Conservation (phyloP, 495 filamentous ascomycete genomes). For the Lepraria neglecta region DNA sequence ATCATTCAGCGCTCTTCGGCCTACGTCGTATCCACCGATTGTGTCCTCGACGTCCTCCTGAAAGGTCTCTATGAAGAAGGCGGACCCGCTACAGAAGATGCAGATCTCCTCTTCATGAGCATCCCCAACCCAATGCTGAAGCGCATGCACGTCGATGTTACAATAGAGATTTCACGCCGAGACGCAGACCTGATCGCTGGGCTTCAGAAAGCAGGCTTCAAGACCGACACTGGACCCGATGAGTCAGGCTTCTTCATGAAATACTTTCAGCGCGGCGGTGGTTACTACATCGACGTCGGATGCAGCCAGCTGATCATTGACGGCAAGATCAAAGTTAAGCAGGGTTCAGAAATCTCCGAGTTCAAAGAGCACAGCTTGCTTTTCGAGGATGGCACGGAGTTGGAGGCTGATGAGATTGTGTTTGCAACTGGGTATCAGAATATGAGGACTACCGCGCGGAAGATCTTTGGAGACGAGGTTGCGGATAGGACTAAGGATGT, state of each 20-base stretch:
- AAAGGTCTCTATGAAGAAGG: slow-evolving; percentile 57
- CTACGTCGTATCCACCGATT: slow-evolving; percentile 56
- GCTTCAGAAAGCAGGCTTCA: slow-evolving; percentile 44
- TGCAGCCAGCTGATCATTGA: slow-evolving; percentile 57
- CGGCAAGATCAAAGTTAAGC: slow-evolving; percentile 70
- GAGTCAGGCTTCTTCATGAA: slow-evolving; percentile 63
- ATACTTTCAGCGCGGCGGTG: slow-evolving; percentile 68
- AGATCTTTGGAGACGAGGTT: slow-evolving; percentile 64
- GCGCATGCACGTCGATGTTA: slow-evolving; percentile 44
- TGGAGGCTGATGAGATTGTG: slow-evolving; percentile 74
- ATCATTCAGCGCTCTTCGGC: slow-evolving; percentile 75
- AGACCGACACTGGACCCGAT: slow-evolving; percentile 58
- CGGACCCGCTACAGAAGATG: slow-evolving; percentile 46
- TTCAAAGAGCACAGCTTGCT: slow-evolving; percentile 54
- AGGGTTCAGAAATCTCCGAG: slow-evolving; percentile 57
- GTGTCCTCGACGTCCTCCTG: slow-evolving; percentile 48
- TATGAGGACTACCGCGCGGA: slow-evolving; percentile 53
- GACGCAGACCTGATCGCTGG: slow-evolving; percentile 51
- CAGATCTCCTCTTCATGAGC: slow-evolving; percentile 48
- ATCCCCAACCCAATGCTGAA: slow-evolving; percentile 49
- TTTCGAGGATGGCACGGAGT: slow-evolving; percentile 59
- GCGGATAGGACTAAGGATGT: slow-evolving; percentile 60
- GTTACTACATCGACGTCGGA: slow-evolving; percentile 82
- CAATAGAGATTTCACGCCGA: slow-evolving; percentile 35
- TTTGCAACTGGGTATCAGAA: slow-evolving; percentile 81